phyloP scores from a whole-genome alignment of 1,139 yeast species.

The Petasospora rhodanensis region DNA sequence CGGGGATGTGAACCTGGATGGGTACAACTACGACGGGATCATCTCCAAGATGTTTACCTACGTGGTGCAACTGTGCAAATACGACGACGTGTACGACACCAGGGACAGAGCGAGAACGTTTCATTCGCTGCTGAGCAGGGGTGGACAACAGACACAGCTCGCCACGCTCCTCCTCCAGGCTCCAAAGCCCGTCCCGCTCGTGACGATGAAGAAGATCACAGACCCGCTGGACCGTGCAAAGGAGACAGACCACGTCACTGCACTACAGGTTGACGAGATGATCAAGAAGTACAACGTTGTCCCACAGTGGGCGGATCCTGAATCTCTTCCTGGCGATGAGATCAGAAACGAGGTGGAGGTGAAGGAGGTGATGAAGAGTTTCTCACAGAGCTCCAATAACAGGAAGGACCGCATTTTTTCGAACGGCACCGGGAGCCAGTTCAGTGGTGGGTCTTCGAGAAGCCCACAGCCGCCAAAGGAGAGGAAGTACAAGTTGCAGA shows the following conservation, averaged over 20 bases:
- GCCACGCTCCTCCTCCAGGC: conserved; percentile 79
- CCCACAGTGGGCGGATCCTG: conserved; percentile 19
- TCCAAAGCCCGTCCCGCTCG: conserved; percentile 63
- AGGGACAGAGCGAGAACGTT: conserved; percentile 84
- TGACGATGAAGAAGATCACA: conserved; percentile 24
- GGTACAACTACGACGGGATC: conserved; percentile 35
- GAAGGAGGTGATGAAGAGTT: conserved; percentile 15
- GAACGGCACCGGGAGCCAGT: too few species aligned
- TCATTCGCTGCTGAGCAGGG: conserved; percentile 39
- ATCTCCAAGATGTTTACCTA: conserved; percentile 57
- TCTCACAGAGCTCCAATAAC: too few species aligned
- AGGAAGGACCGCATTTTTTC: too few species aligned
- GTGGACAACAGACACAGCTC: conserved; percentile 42
- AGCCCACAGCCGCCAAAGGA: conserved; percentile 25
- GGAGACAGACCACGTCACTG: conserved; percentile 30
- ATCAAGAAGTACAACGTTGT: conserved; percentile 17
- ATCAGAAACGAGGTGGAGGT: conserved; percentile 20
- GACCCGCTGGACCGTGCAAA: conserved; percentile 35
- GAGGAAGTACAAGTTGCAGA: conserved; percentile 54
- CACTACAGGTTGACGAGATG: conserved; percentile 36
- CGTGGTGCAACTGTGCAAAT: conserved; percentile 61
- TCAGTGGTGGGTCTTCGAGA: too few species aligned
- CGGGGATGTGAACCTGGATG: conserved; percentile 25
- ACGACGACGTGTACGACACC: conserved; percentile 72
- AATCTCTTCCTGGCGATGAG: conserved; percentile 11